Percentiles rank a stretch among this genome's conserved stretches.
Conservation (phyloP, 495 filamentous ascomycete genomes). For the Daldinia bambusicola region DNA sequence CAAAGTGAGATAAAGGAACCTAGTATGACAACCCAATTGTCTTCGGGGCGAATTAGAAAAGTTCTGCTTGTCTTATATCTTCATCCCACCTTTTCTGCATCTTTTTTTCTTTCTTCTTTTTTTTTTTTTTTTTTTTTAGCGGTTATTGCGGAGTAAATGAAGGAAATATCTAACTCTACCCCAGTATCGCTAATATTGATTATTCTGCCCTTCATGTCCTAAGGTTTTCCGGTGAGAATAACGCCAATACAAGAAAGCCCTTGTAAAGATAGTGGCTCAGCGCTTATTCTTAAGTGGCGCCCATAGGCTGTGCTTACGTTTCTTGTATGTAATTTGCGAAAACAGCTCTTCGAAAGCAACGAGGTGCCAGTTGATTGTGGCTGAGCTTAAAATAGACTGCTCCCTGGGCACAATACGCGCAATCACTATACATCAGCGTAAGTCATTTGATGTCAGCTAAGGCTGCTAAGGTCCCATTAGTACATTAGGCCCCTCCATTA, state of each 20-base stretch:
- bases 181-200: background rate
- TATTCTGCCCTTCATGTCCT: conserved; percentile 5
- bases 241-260: background rate
- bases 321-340: too few relatives aligned
- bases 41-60: background rate
- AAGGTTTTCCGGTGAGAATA: background rate
- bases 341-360: background rate
- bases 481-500: background rate
- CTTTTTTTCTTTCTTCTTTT: too few relatives aligned
- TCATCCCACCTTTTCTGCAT: background rate
- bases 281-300: conserved; percentile 18
- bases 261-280: conserved; percentile 29
- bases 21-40: conserved; percentile 7
- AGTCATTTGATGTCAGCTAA: conserved; percentile 29
- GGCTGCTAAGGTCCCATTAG: too few relatives aligned
- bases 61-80: background rate
- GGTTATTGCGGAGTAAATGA: conserved; percentile 28
- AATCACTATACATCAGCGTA: conserved; percentile 35
- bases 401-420: conserved; percentile 21
- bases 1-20: conserved; percentile 17
- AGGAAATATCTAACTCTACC: conserved; percentile 15
- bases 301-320: conserved; percentile 25
- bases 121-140: conserved; percentile 6
- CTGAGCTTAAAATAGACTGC: conserved; percentile 42
- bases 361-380: conserved; percentile 24